Conservation (phyloP, 305 asterid species). For the Fraxinus floribunda region DNA sequence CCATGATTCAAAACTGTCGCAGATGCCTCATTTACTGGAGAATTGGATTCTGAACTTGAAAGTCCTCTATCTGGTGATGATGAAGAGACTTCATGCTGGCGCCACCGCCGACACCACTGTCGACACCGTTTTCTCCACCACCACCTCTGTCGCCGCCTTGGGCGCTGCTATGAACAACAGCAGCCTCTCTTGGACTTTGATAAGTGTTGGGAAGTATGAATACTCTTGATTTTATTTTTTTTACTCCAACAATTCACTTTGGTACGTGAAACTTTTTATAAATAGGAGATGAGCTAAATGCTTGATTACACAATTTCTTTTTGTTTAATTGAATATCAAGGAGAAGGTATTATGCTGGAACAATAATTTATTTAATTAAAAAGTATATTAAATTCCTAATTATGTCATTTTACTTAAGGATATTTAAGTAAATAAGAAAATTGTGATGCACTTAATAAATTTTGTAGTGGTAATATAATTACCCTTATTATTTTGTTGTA, state of each 20-base stretch:
- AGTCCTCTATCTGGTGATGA: neutral
- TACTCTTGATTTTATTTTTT: slow-evolving; percentile 21
- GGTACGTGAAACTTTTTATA: neutral
- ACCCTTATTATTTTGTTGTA: neutral
- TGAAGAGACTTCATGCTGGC: neutral
- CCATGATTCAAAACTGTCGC: neutral
- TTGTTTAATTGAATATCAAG: no score
- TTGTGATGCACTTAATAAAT: no score
- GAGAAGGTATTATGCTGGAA: no score
- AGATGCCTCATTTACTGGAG: slow-evolving; percentile 22
- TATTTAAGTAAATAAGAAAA: no score
- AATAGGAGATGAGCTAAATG: neutral
- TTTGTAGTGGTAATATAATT: no score
- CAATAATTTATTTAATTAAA: no score
- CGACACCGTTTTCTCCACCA: neutral
- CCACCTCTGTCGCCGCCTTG: neutral
- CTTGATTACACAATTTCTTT: neutral
- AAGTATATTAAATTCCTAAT: no score
- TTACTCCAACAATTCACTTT: neutral
- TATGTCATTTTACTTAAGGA: no score
- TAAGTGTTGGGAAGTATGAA: slow-evolving; percentile 30
- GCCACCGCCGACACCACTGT: neutral
- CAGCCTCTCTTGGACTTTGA: slow-evolving; percentile 14
- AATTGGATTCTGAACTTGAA: slow-evolving; percentile 35
- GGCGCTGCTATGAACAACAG: neutral